phyloP scores from a whole-genome alignment of 2,329 filamentous ascomycete genomes.

The Tolypocladium tropicale region DNA sequence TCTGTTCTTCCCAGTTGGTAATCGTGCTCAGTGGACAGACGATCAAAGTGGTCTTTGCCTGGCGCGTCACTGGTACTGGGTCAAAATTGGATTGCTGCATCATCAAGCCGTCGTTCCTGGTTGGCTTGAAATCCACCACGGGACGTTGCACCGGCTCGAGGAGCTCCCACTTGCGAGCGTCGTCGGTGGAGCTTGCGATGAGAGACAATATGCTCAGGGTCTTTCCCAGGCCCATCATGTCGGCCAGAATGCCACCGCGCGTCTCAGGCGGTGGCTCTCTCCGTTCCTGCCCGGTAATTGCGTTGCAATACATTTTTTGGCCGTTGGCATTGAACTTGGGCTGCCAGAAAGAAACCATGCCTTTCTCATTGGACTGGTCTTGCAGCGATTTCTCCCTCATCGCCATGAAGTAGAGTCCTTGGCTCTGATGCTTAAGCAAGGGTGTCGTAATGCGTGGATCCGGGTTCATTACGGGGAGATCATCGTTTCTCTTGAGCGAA shows the following conservation, averaged over 20 bases:
- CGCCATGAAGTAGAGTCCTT: constrained; percentile 80
- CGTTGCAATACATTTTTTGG: constrained; percentile 60
- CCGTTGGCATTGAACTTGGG: constrained; percentile 39
- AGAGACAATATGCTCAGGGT: constrained; percentile 79
- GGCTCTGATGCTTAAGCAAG: constrained; percentile 78
- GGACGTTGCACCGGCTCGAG: constrained; percentile 40
- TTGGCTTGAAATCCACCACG: constrained; percentile 27
- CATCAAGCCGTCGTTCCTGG: constrained; percentile 17
- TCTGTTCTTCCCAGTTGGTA: constrained; percentile 90
- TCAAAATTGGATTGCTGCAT: constrained; percentile 29
- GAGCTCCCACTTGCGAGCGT: constrained; percentile 52
- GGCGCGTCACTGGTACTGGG: constrained; percentile 46
- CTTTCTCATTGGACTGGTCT: constrained; percentile 47
- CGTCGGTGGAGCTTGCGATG: constrained; percentile 52
- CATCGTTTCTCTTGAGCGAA: constrained; percentile 63
- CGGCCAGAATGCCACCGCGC: constrained; percentile 64
- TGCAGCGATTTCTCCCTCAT: constrained; percentile 59
- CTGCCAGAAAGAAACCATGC: constrained; percentile 71
- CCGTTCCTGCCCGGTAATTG: constrained; percentile 67
- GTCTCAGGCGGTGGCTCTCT: constrained; percentile 53
- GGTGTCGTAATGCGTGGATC: constrained; percentile 50
- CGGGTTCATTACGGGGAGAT: constrained; percentile 64
- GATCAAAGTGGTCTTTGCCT: constrained; percentile 72
- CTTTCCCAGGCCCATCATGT: constrained; percentile 87
- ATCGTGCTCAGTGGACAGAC: constrained; percentile 86